A percentile compares a stretch with the other conserved stretches of the same genome.
phyloP scores from a whole-genome alignment of 2,329 filamentous ascomycete species.

The Dactylellina sp. region DNA sequence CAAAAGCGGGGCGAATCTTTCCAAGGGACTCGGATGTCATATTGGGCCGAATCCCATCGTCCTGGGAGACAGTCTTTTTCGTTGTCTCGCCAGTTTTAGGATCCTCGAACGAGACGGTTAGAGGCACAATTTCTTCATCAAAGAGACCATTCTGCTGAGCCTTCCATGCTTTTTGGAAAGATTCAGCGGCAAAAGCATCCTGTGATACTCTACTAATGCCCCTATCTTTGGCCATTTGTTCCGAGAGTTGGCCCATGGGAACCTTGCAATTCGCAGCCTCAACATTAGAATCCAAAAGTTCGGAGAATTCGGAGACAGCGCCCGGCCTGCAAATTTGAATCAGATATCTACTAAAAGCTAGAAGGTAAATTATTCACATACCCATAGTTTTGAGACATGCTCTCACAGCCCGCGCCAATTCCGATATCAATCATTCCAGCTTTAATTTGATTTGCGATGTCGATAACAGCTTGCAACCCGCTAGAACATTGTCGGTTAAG shows the following conservation, averaged over 20 bases:
- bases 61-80: slow-evolving; percentile 82
- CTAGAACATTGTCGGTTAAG: slow-evolving; percentile 96
- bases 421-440: slow-evolving; percentile 94
- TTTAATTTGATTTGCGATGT: slow-evolving; percentile 92
- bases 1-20: slow-evolving; percentile 91
- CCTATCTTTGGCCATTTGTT: slow-evolving; percentile 92
- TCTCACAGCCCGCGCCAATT: slow-evolving; percentile 94
- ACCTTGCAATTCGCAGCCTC: slow-evolving; percentile 97
- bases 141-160: slow-evolving; percentile 92
- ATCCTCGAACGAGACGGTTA: slow-evolving; percentile 88
- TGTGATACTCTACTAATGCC: slow-evolving; percentile 78
- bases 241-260: slow-evolving; percentile 92
- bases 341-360: not conserved
- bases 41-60: slow-evolving; percentile 86
- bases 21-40: slow-evolving; percentile 88
- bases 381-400: slow-evolving; percentile 94
- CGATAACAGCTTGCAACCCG: slow-evolving; percentile 89
- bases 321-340: slow-evolving; percentile 69
- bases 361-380: slow-evolving; percentile 64
- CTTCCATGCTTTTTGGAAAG: slow-evolving; percentile 87
- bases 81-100: slow-evolving; percentile 89
- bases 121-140: slow-evolving; percentile 86
- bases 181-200: slow-evolving; percentile 92
- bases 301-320: slow-evolving; percentile 92
- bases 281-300: slow-evolving; percentile 81